Percentiles rank a stretch among this genome's conserved stretches.
phyloP scores from a whole-genome alignment of 495 filamentous ascomycete species.

The Clavariopsis aquatica region DNA sequence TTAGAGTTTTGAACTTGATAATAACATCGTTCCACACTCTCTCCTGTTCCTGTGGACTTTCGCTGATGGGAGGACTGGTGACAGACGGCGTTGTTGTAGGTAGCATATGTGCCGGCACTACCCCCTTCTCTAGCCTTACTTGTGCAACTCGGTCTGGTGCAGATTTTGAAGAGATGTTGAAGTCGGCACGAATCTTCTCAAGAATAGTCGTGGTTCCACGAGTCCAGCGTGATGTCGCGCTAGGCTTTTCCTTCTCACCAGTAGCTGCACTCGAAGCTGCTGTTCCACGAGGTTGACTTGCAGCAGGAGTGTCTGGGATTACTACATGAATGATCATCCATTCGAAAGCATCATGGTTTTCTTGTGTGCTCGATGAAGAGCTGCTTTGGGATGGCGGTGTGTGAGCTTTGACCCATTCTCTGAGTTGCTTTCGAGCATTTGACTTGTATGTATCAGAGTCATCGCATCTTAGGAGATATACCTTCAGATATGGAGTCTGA shows the following conservation, averaged over 20 bases:
- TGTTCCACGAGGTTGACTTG: conserved; percentile 62
- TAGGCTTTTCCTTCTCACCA: conserved; percentile 49
- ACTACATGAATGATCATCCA: conserved; percentile 95
- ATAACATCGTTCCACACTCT: conserved; percentile 80
- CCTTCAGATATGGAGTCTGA: conserved; percentile 90
- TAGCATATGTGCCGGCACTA: conserved; percentile 43
- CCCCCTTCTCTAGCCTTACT: conserved; percentile 65
- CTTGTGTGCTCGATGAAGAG: conserved; percentile 55
- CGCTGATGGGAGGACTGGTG: conserved; percentile 42
- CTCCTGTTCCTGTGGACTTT: conserved; percentile 69
- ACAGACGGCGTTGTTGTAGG: conserved; percentile 38
- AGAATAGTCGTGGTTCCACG: conserved; percentile 76
- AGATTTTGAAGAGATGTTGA: conserved; percentile 81
- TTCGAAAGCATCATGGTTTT: conserved; percentile 94
- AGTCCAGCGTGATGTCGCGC: conserved; percentile 64
- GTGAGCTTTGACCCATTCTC: conserved; percentile 87
- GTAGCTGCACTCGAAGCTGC: conserved; percentile 46
- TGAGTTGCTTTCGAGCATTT: conserved; percentile 69
- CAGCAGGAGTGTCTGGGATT: conserved; percentile 73
- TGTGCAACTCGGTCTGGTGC: conserved; percentile 80
- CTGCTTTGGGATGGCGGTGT: conserved; percentile 54
- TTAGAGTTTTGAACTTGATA: conserved; percentile 80
- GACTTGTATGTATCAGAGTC: conserved; percentile 92
- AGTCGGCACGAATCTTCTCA: conserved; percentile 88
- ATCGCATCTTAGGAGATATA: conserved; percentile 85